Evolutionary conservation across 2,329 filamentous ascomycete genomes (phyloP), one percentile per base, ranked within the genome.

Genomic region (Colletotrichum sojae): DNA sequence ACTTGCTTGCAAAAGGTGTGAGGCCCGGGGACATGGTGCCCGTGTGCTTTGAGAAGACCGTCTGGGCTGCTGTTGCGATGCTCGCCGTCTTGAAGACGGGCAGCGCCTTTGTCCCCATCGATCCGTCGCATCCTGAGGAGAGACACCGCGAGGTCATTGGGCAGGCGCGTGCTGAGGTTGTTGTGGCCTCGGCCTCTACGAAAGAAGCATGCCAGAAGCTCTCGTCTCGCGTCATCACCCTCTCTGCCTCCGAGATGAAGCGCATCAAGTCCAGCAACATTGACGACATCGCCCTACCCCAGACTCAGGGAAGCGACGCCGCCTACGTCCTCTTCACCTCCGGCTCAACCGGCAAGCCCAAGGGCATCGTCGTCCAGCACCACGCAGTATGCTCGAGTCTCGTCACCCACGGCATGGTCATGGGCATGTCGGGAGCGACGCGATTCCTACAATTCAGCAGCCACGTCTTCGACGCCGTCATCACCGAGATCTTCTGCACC

Each of bases 331-430:
- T 73, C 40, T 73, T 72, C 36, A 74, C 73, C 2, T 73, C 84
- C 15, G 84, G 84, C 12, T 85, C 81, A 43, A 86, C 82, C 4
- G 84, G 83, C 13, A 76, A 78, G 45, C 84, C 84, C 8, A 86
- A 86, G 76, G 84, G 84, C 48, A 83, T 85, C 27, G 80, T 85
- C 49, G 60, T 73, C 56, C 59, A 70, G 57, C 72, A 73, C 56
- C 63, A 62, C 6, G 70, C 75, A 5, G 65, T 74, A 22, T 65
- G 63, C 63, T 71, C 75, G 15, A 73, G 71, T 27, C 59, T 70
- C 16, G 61, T 25, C 10, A 67, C 66, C 16, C 68, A 73, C 22
- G 61, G 57, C 8, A 64, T 63, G 18, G 65, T 58, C 6, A 22
- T 49, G 16, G 53, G 61, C 27, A 16, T 57, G 18, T 9, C 40